Percentiles rank a stretch among this genome's conserved stretches.
Conservation (phyloP, 2,329 filamentous ascomycete species). For the Paracoccidioides brasiliensis region DNA sequence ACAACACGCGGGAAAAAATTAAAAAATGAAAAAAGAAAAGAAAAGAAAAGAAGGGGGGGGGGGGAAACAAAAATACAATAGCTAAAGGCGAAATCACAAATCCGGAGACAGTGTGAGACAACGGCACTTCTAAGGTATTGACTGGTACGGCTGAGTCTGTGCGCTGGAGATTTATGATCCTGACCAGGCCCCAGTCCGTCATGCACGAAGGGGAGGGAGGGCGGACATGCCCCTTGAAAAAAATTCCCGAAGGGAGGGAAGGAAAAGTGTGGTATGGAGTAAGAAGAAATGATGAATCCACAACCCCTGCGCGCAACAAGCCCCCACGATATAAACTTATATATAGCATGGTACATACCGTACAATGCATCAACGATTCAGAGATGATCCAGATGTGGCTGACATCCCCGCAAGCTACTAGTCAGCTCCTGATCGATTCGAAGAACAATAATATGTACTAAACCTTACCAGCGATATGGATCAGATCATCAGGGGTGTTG, state of each 20-base stretch:
- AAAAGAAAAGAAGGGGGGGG: too few relatives aligned
- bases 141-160: background rate
- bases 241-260: background rate
- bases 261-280: background rate
- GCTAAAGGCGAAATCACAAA: too few relatives aligned
- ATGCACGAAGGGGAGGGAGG: background rate
- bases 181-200: background rate
- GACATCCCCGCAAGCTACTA: background rate
- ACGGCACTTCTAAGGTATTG: background rate
- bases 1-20: background rate
- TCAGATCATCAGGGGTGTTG: background rate
- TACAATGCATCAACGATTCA: too few relatives aligned
- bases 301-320: background rate
- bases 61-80: too few relatives aligned
- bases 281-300: background rate
- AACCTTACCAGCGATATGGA: background rate
- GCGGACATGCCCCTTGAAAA: background rate
- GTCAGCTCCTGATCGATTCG: too few relatives aligned
- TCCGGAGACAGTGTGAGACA: background rate
- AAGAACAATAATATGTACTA: background rate
- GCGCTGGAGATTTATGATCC: background rate
- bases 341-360: background rate
- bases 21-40: background rate
- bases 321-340: background rate
- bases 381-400: background rate